Conservation (phyloP, 768 basidiomycete species). For the Trametes coccinea region DNA sequence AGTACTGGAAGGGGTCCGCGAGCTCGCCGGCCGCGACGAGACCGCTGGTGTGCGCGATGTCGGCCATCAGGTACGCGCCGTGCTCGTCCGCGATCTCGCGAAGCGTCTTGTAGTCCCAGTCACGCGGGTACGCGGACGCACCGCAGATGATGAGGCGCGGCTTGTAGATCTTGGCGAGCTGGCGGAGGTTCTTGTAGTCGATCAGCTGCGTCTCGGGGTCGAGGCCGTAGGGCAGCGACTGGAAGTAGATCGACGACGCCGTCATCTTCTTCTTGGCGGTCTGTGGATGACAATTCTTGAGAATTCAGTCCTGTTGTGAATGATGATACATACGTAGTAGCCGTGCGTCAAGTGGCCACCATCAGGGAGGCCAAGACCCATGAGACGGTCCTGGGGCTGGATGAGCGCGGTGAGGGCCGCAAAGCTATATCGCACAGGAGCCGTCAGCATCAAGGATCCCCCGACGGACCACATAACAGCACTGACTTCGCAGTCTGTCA, state of each 20-base stretch:
- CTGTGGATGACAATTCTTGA: no score
- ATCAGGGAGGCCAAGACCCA: slow-evolving; percentile 98
- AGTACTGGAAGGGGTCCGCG: slow-evolving; percentile 90
- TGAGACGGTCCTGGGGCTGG: slow-evolving; percentile 95
- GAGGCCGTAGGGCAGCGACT: slow-evolving; percentile 92
- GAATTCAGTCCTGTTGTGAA: no score
- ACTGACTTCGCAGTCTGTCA: slow-evolving; percentile 83
- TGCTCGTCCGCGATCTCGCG: slow-evolving; percentile 82
- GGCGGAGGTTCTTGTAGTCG: slow-evolving; percentile 79
- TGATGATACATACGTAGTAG: slow-evolving; percentile 86
- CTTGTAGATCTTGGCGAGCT: slow-evolving; percentile 93
- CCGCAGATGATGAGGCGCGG: slow-evolving; percentile 95
- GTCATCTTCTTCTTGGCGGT: slow-evolving; percentile 99
- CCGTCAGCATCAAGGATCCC: slow-evolving; percentile 16
- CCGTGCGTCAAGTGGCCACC: slow-evolving; percentile 98
- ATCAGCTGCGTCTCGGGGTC: slow-evolving; percentile 82
- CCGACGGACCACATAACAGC: neutral
- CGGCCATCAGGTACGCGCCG: slow-evolving; percentile 91
- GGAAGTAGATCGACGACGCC: slow-evolving; percentile 99
- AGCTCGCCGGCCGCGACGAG: slow-evolving; percentile 91
- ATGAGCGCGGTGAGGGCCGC: slow-evolving; percentile 94
- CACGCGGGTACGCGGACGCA: slow-evolving; percentile 97
- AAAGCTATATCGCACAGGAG: slow-evolving; percentile 56
- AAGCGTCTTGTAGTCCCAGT: slow-evolving; percentile 92
- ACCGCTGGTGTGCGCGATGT: slow-evolving; percentile 97